Conservation (phyloP, 768 basidiomycete species). For the Sistotremastrum suecicum region DNA sequence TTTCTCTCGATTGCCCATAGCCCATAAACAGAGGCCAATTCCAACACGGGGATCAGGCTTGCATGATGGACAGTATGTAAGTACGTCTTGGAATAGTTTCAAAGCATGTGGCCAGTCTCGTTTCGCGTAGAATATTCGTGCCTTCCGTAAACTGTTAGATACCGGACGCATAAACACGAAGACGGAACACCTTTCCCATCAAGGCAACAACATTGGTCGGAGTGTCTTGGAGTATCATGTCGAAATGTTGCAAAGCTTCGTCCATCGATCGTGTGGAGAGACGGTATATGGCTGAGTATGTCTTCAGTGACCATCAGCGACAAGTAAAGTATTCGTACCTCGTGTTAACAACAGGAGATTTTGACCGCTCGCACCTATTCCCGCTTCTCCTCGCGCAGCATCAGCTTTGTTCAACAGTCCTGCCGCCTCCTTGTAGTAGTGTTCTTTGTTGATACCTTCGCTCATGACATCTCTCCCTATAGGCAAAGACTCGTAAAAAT, state of each 20-base stretch:
- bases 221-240: conserved; percentile 59
- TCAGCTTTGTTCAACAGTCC: conserved; percentile 48
- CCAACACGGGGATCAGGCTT: conserved; percentile 90
- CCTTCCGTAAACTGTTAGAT: conserved; percentile 28
- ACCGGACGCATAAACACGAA: not conserved
- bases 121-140: conserved; percentile 71
- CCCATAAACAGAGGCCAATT: conserved; percentile 89
- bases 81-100: conserved; percentile 72
- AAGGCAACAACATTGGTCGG: conserved; percentile 82
- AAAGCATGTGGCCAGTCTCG: conserved; percentile 69
- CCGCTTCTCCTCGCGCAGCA: conserved; percentile 39
- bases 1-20: conserved; percentile 66
- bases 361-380: conserved; percentile 40
- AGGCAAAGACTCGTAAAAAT: not conserved
- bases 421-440: conserved; percentile 57
- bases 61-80: conserved; percentile 64
- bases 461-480: conserved; percentile 53
- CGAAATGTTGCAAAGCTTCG: conserved; percentile 70
- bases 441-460: conserved; percentile 48
- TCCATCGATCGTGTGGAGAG: conserved; percentile 71
- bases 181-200: conserved; percentile 55
- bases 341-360: conserved; percentile 43
- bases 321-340: conserved; percentile 27
- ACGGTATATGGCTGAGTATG: conserved; percentile 55
- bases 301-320: conserved; percentile 1